phyloP scores from a whole-genome alignment of 768 basidiomycete species.

The Auriscalpium microsporum region DNA sequence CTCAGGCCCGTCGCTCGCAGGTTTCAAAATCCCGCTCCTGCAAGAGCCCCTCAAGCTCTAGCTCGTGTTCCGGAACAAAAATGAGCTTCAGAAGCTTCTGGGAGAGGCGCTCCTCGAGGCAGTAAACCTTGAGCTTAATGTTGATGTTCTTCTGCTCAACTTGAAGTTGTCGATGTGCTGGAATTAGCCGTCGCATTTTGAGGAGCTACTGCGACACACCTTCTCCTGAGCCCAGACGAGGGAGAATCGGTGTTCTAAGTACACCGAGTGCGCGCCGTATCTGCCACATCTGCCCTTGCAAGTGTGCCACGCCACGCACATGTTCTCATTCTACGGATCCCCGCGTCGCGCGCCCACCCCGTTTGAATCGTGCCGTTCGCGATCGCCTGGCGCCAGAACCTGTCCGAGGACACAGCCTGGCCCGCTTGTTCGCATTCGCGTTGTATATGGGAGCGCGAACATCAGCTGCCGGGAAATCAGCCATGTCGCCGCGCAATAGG shows the following conservation, averaged over 20 bases:
- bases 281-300: slow-evolving; percentile 23
- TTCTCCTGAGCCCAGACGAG: too few species aligned
- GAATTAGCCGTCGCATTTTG: neutral
- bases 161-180: slow-evolving; percentile 90
- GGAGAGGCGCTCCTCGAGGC: slow-evolving; percentile 86
- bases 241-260: slow-evolving; percentile 68
- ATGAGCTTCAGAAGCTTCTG: slow-evolving; percentile 85
- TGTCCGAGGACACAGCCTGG: slow-evolving; percentile 61
- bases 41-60: slow-evolving; percentile 72
- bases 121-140: slow-evolving; percentile 92
- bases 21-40: slow-evolving; percentile 67
- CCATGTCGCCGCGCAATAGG: neutral
- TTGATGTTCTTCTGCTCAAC: slow-evolving; percentile 96
- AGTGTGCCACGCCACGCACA: slow-evolving; percentile 31
- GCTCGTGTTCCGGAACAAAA: slow-evolving; percentile 72
- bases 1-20: slow-evolving; percentile 42
- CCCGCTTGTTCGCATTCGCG: slow-evolving; percentile 72
- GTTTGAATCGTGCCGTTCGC: slow-evolving; percentile 54
- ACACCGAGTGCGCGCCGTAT: slow-evolving; percentile 68
- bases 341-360: slow-evolving; percentile 55
- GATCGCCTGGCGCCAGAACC: slow-evolving; percentile 55
- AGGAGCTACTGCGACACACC: too few species aligned
- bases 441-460: slow-evolving; percentile 54
- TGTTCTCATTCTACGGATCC: slow-evolving; percentile 59
- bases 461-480: slow-evolving; percentile 35